These are phyloP conservation scores for Neocucurbitaria cava DNA, from an alignment of 2,329 filamentous ascomycete genomes.

Conservation along the genomic window DNA sequence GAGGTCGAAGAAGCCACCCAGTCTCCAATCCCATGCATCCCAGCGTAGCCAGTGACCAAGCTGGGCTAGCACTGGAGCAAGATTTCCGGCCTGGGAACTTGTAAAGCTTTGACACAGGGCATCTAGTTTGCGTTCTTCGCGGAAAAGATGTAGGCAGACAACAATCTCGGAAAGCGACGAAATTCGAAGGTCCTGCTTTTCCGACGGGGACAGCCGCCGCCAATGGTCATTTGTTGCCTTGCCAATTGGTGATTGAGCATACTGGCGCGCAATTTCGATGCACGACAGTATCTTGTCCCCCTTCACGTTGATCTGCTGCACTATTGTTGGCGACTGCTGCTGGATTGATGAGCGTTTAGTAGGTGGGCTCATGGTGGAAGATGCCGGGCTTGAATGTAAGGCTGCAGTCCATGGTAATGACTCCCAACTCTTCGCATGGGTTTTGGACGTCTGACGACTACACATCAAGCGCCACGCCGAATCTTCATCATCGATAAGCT, in stretches of 20 bases:
- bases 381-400: conserved; percentile 32
- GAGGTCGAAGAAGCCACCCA: conserved; percentile 64
- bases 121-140: conserved; percentile 87
- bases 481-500: conserved; percentile 29
- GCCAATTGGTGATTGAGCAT: conserved; percentile 43
- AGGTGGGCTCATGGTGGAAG: conserved; percentile 31
- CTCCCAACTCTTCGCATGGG: conserved; percentile 40
- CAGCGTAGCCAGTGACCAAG: conserved; percentile 84
- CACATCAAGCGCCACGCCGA: conserved; percentile 47
- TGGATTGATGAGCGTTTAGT: conserved; percentile 25
- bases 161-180: conserved; percentile 72
- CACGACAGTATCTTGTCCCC: conserved; percentile 34
- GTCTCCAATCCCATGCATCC: conserved; percentile 63
- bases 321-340: conserved; percentile 20
- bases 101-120: conserved; percentile 61
- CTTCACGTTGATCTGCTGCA: conserved; percentile 38
- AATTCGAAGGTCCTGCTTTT: conserved; percentile 48
- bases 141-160: conserved; percentile 79
- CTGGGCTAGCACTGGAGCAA: conserved; percentile 81
- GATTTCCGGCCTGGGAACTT: conserved; percentile 53
- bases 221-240: conserved; percentile 57
- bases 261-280: conserved; percentile 44
- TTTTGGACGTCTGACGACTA: conserved; percentile 30
- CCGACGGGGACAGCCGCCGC: conserved; percentile 59
- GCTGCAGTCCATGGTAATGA: conserved; percentile 46